These are phyloP conservation scores for Parmelia sp. DNA, from an alignment of 495 filamentous ascomycete genomes.

Conservation along the genomic window DNA sequence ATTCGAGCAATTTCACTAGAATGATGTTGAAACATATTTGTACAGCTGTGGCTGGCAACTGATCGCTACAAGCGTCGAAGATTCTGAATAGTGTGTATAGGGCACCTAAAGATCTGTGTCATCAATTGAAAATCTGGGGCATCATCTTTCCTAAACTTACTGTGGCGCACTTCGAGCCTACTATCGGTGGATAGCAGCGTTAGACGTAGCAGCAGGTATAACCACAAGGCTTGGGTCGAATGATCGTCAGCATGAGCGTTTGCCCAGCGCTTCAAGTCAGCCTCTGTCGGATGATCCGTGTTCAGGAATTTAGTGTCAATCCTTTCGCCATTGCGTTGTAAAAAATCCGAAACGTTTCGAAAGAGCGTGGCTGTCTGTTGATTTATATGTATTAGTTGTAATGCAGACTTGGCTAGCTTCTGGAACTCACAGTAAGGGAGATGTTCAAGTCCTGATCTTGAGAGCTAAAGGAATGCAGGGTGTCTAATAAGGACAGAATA, in stretches of 20 bases:
- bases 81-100: constrained; percentile 88
- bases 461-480: constrained; percentile 76
- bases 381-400: constrained; percentile 28
- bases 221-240: constrained; percentile 63
- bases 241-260: constrained; percentile 35
- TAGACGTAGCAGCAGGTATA: constrained; percentile 72
- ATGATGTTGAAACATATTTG: constrained; percentile 73
- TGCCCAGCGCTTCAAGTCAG: constrained; percentile 34
- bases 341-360: constrained; percentile 87
- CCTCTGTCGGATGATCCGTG: constrained; percentile 37
- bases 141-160: constrained; percentile 35
- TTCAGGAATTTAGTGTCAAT: constrained; percentile 43
- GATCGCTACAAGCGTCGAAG: constrained; percentile 83
- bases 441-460: constrained; percentile 93
- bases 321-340: constrained; percentile 46
- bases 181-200: constrained; percentile 69
- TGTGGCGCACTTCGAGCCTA: constrained; percentile 82
- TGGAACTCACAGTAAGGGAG: constrained; percentile 64
- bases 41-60: constrained; percentile 73
- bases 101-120: constrained; percentile 41
- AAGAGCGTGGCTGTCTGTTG: constrained; percentile 79
- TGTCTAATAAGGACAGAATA: constrained; percentile 78
- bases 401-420: neutral
- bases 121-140: constrained; percentile 1
- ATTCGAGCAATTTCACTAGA: constrained; percentile 65